Base-by-base conservation (phyloP, 225 moss, liverwort and hornwort genomes). In the Polytrichum formosum region DNA sequence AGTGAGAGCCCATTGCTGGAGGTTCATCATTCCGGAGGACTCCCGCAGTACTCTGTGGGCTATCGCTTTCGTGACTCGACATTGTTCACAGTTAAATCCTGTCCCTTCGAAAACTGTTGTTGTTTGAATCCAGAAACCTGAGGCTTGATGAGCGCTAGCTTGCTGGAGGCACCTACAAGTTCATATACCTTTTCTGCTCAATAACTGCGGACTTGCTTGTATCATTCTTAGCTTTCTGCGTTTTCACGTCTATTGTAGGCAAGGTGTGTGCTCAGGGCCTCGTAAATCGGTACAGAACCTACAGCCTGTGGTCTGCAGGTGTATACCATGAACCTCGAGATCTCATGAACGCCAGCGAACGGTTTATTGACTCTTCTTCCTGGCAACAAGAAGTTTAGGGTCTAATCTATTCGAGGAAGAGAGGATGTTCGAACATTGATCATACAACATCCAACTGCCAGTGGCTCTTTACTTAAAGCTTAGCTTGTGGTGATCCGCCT, bases 1-100 rank as follows among this genome's bases (percentile, higher is more conserved):
- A 46, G 56, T 46, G 8, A 19, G 59, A 79, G 46, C 28, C 26
- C 30, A 54, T 27, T 31, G 56, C 66, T 35, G 67, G 69, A 27
- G 59, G 59, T 55, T 56, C 58, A 67, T 67, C 16, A 26, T 16
- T 10, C 13, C 46, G 46, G 23, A 18, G 7, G 53, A 67, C 6
- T 13, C 16, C 17, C 28, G 27, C 26, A 26, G 46, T 46, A 16
- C 28, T 58, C 21, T 20, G n/a, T 22, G 58, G 20, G 58, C n/a
- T 58, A 58, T 7, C 23, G 23, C 58, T 58, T 58, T 20, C 20
- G 20, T 20, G 6, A 58, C 58, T 22, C 7, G 9, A 58, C 28
- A 10, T 26, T 17, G 17, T 63, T 63, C 63, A 23, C 18, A 22
- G 6, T 0, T 16, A 23, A 5, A 22, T 23, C 27, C 63, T 16